Base-by-base conservation (phyloP, 179 eudicot species). In the Camellia oleifera region DNA sequence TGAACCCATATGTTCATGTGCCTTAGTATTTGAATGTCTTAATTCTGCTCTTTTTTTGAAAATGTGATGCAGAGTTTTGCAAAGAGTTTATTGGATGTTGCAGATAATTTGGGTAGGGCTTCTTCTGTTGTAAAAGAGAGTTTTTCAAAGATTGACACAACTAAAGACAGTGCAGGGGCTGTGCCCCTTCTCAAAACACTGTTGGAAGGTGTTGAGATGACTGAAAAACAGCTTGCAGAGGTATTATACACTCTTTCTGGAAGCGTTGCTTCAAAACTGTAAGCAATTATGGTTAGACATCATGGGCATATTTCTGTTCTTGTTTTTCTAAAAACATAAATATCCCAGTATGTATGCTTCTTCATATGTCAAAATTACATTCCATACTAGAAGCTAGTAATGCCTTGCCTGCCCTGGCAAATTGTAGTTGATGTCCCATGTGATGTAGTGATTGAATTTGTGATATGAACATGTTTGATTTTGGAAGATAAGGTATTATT, bases 171-270 rank as follows among this genome's bases (percentile, higher is more conserved):
- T 66, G 78, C 88, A 64, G 97, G 95, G 80, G 93, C 97, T 81
- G 90, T 88, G 74, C 94, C 93, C 64, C 94, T 91, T 82, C 85
- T 97, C 65, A 94, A 91, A 86, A 86, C 95, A 32, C 88, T 97
- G 76, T 86, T 94, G 60, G 97, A 97, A 86, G 99, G 99, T 77
- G 99, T 97, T 82, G 99, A 93, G 77, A 94, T 97, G 99, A 97
- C 99, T 65, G 97, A 97, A 81, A 97, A 97, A 87, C 98, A 97
- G 84, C 92, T 97, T 46, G 72, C 87, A n/a, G 99, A 92, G 97
- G 99, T 97, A 40, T 6, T 71, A 32, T 32, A 40, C 65, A 26
- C 12, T 63, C 45, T 20, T 54, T 50, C 66, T 67, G 58, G 7
- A 46, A 32, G 40, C 40, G 2, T 32, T 32, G 40, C 40, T 32